Conservation (phyloP, 164 flowering plant genomes). For the Dillenia turbinata region DNA sequence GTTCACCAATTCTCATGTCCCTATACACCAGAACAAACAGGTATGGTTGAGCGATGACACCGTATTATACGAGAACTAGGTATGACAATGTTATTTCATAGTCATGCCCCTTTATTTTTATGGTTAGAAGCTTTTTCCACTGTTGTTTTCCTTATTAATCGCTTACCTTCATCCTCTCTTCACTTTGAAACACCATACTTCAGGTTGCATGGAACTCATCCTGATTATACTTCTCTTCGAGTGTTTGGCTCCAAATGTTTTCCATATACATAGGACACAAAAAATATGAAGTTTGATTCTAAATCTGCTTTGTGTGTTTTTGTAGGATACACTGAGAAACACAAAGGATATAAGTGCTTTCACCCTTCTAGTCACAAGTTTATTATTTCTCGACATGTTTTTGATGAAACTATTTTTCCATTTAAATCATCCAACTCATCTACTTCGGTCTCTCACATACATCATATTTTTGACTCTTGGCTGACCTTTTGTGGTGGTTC, state of each 20-base stretch:
- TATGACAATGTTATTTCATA: no score
- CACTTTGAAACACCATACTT: conserved; percentile 4
- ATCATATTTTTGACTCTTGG: conserved; percentile 2
- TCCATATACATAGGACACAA: conserved; percentile 5
- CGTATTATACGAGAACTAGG: no score
- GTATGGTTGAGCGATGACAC: neutral
- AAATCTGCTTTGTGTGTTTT: neutral
- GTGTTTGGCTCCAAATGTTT: conserved; percentile 9
- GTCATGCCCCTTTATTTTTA: neutral
- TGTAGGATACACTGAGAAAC: conserved; percentile 3
- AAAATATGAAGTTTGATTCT: conserved; percentile 1
- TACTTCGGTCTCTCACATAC: neutral
- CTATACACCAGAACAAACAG: conserved; percentile 7
- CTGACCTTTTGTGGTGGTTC: neutral
- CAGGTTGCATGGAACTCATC: neutral
- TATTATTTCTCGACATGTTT: neutral
- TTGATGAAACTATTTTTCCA: neutral
- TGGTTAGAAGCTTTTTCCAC: conserved; percentile 5
- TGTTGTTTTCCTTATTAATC: conserved; percentile 3
- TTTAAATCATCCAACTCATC: neutral
- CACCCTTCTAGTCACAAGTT: conserved; percentile 3
- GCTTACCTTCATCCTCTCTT: conserved; percentile 6
- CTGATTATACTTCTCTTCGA: conserved; percentile 1
- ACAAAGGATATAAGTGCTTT: conserved; percentile 7
- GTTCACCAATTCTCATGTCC: conserved; percentile 5